phyloP scores from a whole-genome alignment of 2,329 filamentous ascomycete species.

The Phyllosticta ampelicida region DNA sequence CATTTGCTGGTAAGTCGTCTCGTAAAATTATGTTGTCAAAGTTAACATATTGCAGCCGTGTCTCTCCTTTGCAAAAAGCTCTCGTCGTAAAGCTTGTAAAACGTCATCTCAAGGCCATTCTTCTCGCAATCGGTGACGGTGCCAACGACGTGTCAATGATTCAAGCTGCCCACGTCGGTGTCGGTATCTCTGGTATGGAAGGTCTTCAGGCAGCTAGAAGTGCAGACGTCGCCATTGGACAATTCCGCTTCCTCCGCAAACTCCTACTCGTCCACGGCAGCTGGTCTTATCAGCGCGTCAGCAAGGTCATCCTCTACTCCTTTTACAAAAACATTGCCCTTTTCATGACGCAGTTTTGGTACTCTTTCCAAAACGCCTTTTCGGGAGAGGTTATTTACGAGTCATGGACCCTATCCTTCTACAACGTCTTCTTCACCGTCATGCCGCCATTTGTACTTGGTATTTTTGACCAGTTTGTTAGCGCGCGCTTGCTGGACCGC shows the following conservation, averaged over 20 bases:
- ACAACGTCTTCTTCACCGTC: constrained; percentile 97
- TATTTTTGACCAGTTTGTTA: constrained; percentile 96
- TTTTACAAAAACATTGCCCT: constrained; percentile 99
- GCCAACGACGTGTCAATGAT: constrained; percentile 99
- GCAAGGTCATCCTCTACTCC: constrained; percentile 94
- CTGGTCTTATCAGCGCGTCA: constrained; percentile 96
- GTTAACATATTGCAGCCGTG: constrained; percentile 50
- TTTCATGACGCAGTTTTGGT: constrained; percentile 99
- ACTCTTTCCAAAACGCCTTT: constrained; percentile 96
- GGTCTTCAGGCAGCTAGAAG: constrained; percentile 93
- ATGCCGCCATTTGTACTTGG: constrained; percentile 88
- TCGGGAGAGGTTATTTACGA: constrained; percentile 97
- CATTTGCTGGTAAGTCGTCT: constrained; percentile 58
- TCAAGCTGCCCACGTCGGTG: constrained; percentile 92
- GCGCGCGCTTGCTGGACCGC: constrained; percentile 80
- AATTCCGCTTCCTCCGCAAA: constrained; percentile 92
- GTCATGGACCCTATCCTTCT: constrained; percentile 98
- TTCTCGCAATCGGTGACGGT: constrained; percentile 92
- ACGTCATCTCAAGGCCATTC: constrained; percentile 79
- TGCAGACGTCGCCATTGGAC: constrained; percentile 88
- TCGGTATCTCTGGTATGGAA: constrained; percentile 94
- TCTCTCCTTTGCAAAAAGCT: constrained; percentile 93
- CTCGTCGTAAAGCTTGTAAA: constrained; percentile 97
- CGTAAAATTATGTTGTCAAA: neutral
- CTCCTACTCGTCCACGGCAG: constrained; percentile 88